Evolutionary conservation across 257 asterid species (phyloP).

Genomic region (Solanum paucissectum): DNA sequence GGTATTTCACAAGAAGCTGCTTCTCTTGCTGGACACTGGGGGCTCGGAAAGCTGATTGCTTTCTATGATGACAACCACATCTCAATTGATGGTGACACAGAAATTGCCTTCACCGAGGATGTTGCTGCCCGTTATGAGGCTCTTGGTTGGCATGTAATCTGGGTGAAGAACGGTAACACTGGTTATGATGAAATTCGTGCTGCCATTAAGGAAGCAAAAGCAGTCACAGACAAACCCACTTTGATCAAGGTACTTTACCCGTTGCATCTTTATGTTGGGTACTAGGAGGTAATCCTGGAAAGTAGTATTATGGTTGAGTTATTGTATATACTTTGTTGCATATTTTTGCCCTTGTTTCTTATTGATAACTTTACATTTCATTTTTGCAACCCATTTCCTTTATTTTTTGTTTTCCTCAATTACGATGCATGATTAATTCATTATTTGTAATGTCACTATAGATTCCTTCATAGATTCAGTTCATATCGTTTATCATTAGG

Average conservation of each 20-base stretch:
- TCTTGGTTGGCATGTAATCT: constrained; percentile 85
- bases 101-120: constrained; percentile 70
- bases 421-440: background rate
- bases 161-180: constrained; percentile 83
- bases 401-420: background rate
- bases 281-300: background rate
- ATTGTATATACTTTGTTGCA: background rate
- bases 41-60: constrained; percentile 81
- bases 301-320: background rate
- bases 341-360: background rate
- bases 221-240: constrained; percentile 80
- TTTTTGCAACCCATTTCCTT: background rate
- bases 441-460: background rate
- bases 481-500: background rate
- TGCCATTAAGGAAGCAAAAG: constrained; percentile 78
- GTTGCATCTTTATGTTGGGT: background rate
- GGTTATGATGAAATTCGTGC: constrained; percentile 88
- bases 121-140: constrained; percentile 66
- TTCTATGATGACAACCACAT: constrained; percentile 80
- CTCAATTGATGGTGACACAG: constrained; percentile 84
- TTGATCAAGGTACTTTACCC: constrained; percentile 47
- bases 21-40: constrained; percentile 92
- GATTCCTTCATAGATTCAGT: background rate
- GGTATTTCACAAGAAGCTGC: constrained; percentile 73
- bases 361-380: background rate